These are phyloP conservation scores for Tremellales sp. DNA, from an alignment of 1,284 basidiomycete species.

Conservation along the genomic window DNA sequence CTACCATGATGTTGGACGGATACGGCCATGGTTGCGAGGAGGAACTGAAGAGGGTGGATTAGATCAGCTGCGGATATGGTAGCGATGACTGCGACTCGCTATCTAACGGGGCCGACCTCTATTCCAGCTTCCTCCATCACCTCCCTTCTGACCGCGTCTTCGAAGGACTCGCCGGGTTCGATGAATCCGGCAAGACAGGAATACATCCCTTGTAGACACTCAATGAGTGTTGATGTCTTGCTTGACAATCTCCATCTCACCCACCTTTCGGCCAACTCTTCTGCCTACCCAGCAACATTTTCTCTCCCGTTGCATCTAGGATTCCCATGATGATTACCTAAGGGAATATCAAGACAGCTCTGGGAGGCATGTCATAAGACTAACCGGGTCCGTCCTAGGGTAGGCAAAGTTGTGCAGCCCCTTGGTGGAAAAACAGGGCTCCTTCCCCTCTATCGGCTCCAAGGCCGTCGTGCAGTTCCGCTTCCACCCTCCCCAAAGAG, in stretches of 20 bases:
- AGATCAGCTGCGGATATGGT: not conserved
- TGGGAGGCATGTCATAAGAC: conserved; percentile 12
- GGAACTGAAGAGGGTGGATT: conserved; percentile 23
- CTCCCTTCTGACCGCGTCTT: conserved; percentile 89
- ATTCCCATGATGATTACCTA: conserved; percentile 88
- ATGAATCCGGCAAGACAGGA: conserved; percentile 87
- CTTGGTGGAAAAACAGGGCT: conserved; percentile 54
- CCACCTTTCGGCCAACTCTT: conserved; percentile 49
- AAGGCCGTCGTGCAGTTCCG: conserved; percentile 67
- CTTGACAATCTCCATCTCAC: conserved; percentile 24
- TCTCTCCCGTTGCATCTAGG: conserved; percentile 69
- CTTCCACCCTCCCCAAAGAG: conserved; percentile 96
- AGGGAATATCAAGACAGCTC: not conserved
- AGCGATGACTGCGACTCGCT: conserved; percentile 54
- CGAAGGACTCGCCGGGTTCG: conserved; percentile 90
- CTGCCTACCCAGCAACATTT: conserved; percentile 79
- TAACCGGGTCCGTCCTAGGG: conserved; percentile 70
- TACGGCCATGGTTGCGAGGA: conserved; percentile 60
- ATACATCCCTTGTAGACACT: conserved; percentile 52
- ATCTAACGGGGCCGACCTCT: conserved; percentile 73
- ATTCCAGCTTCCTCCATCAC: conserved; percentile 95
- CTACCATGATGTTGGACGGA: conserved; percentile 86
- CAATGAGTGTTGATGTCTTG: not conserved
- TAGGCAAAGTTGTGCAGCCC: conserved; percentile 86
- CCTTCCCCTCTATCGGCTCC: conserved; percentile 26